A percentile compares a stretch with the other conserved stretches of the same genome.
phyloP scores from a whole-genome alignment of 129 eudicot genomes.

The Chrysanthemum seticuspe region DNA sequence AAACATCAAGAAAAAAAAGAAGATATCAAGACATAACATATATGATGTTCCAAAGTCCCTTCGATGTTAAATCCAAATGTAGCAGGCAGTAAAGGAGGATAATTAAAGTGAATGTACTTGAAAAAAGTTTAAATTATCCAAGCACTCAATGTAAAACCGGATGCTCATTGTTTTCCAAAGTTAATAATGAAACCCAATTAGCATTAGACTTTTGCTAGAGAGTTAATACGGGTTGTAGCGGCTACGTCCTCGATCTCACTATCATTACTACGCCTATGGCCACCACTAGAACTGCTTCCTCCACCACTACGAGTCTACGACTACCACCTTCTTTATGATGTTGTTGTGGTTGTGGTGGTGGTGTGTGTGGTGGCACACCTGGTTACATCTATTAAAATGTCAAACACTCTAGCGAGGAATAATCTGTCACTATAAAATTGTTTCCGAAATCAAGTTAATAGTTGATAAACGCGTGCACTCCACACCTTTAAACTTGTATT shows the following conservation, averaged over 20 bases:
- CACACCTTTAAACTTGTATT: no score
- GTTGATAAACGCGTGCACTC: no score
- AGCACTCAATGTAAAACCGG: not conserved
- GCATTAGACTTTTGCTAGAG: conserved; percentile 3
- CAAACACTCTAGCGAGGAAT: no score
- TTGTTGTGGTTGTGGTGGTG: conserved; percentile 49
- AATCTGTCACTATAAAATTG: no score
- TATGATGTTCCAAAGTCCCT: no score
- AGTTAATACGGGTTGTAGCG: conserved; percentile 82
- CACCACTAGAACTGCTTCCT: conserved; percentile 65
- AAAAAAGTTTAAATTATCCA: not conserved
- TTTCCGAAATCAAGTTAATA: no score
- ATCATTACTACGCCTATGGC: conserved; percentile 56
- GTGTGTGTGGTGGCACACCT: conserved; percentile 62
- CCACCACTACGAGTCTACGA: conserved; percentile 24
- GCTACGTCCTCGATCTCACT: conserved; percentile 65
- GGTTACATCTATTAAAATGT: conserved; percentile 27
- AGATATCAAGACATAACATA: no score
- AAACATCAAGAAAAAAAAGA: no score
- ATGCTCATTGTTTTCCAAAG: not conserved
- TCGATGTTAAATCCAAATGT: no score
- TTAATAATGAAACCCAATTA: not conserved
- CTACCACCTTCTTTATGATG: conserved; percentile 67
- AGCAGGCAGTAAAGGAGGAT: no score
- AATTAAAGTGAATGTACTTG: no score